These are phyloP conservation scores for Chaetoceros tenuissimus DNA, from an alignment of 108 stramenopile genomes.

Conservation along the genomic window DNA sequence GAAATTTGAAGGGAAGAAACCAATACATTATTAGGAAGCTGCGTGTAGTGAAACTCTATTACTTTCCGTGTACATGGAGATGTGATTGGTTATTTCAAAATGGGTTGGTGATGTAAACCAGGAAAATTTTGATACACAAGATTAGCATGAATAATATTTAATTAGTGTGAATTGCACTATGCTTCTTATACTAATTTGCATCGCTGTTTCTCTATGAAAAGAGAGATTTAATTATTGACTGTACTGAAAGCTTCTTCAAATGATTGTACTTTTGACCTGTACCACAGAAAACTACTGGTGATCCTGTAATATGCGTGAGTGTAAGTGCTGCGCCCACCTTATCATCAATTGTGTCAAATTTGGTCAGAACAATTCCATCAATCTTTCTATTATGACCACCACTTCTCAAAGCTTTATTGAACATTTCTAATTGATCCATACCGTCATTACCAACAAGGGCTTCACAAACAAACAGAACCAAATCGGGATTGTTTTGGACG, in stretches of 20 bases:
- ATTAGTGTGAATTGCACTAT: no score
- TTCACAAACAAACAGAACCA: conserved; percentile 93
- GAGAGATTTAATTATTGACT: conserved; percentile 77
- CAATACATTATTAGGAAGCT: no score
- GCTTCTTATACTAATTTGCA: no score
- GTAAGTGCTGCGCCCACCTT: conserved; percentile 97
- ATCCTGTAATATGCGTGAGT: conserved; percentile 91
- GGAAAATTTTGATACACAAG: no score
- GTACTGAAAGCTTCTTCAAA: conserved; percentile 79
- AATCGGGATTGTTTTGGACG: conserved; percentile 82
- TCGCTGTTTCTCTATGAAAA: conserved; percentile 33
- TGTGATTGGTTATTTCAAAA: no score
- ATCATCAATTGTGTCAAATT: conserved; percentile 97
- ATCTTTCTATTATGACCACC: conserved; percentile 63
- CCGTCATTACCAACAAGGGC: conserved; percentile 97
- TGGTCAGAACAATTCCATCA: conserved; percentile 94
- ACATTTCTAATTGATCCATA: conserved; percentile 92
- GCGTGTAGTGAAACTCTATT: no score
- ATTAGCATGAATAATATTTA: background rate
- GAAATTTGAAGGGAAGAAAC: no score
- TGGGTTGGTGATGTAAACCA: no score
- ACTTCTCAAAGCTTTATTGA: conserved; percentile 80
- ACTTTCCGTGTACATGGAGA: no score
- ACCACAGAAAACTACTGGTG: conserved; percentile 93
- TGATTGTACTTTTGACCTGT: conserved; percentile 98